Evolutionary conservation across 208 protist species (phyloP), one percentile per base, ranked within the genome.

Genomic region (Blechomonas ayalai): DNA sequence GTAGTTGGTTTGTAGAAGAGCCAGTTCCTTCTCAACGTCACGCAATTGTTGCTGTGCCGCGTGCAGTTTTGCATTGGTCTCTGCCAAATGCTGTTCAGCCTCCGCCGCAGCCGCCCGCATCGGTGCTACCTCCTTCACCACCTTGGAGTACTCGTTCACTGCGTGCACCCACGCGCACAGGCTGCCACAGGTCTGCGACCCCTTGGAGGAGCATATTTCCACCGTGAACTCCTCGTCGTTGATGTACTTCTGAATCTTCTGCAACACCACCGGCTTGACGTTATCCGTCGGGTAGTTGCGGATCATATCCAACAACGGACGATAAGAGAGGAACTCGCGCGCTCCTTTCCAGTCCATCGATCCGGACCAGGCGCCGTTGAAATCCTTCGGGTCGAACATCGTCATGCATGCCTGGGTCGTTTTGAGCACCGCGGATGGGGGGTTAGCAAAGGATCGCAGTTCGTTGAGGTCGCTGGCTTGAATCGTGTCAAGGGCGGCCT

Each of bases 141-240:
- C 92, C 48, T 96, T 85, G 46, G 86, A 91, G 67, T 96, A 97
- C 59, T 91, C 76, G 59, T 97, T 84, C 45, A 98, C 87, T n/a
- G 96, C 96, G 47, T 85, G 73, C 57, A 95, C 83, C 97, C 97
- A 99, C 45, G 83, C 78, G 47, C 95, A 98, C 10, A 99, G 78
- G 35, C 82, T 93, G n/a, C 78, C 89, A 39, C 93, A 97, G 22
- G 97, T 97, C 59, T 90, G 70, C 22, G 92, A 97, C 15, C 93
- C 90, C 53, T 93, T 90, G 26, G 60, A 56, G 18, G 96, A 96
- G 41, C 83, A 86, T 23, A 83, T 83, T 53, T 97, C 91, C 8
- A 93, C 81, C 6, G 73, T 89, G 70, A 98, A 98, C 44, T 98
- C 95, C 28, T 97, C 78, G 39, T 95, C 77, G 48, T 70, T 82